Base-by-base conservation (phyloP, 192 early-diverging fungal species). In the Mortierella claussenii region DNA sequence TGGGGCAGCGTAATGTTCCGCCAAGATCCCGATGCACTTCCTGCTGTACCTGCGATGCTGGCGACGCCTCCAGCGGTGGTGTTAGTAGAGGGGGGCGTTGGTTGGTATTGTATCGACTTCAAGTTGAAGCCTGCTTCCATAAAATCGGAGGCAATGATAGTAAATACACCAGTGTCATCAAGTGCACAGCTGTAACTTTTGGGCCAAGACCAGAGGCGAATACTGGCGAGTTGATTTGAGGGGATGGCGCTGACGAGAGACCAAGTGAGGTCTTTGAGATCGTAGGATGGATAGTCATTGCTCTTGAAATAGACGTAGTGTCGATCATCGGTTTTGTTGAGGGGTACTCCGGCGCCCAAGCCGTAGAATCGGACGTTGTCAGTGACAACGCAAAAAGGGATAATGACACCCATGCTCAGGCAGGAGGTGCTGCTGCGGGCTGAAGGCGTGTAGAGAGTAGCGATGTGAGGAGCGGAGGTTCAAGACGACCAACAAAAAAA, bases 241-340 rank as follows among this genome's bases (percentile, higher is more conserved):
- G 46, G 11, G 6, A 8, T 23, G 8, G 40, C 40, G 46, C 46
- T 48, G 11, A 48, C 6, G 21, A 48, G n/a, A 21, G 46, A 21
- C 46, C 46, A 48, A 23, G 18, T 42, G 40, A 42, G 40, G 40
- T 42, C 40, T 42, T 42, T 42, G 40, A 42, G 40, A 42, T 42
- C 40, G 10, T 11, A 8, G 17, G 40, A 42, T 42, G 40, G 40
- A 42, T 17, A 8, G 40, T 42, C 40, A 42, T 42, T 42, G 17
- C 40, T 42, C 17, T 42, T 42, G 10, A 42, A 8, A 42, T 11
- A 17, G 10, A 42, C 40, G 17, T 11, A 42, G n/a, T n/a, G n/a
- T n/a, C n/a, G n/a, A 17, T 8, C 17, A 42, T 42, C 40, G 8
- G 10, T 17, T 11, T 11, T 11, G 8, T 42, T 8, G 17, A 11